Percentiles rank a stretch among this genome's conserved stretches.
phyloP scores from a whole-genome alignment of 169 alveolate species.

The Plasmodium vivax region DNA sequence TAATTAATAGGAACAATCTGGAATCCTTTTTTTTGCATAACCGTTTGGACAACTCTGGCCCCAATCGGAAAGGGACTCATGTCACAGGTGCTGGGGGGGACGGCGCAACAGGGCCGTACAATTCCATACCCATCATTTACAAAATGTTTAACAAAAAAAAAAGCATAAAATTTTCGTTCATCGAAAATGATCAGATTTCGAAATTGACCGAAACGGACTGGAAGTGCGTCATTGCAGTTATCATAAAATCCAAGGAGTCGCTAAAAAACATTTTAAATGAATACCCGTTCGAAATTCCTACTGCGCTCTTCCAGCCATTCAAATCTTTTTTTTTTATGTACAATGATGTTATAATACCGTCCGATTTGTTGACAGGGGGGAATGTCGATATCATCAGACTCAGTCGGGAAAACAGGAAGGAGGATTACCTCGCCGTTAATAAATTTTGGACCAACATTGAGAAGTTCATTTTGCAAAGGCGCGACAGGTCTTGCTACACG shows the following conservation, averaged over 20 bases:
- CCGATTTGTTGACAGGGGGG: slow-evolving; percentile 41
- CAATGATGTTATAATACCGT: slow-evolving; percentile 38
- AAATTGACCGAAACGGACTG: slow-evolving; percentile 81
- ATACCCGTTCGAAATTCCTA: slow-evolving; percentile 81
- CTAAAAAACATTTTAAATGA: slow-evolving; percentile 77
- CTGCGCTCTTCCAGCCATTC: slow-evolving; percentile 80
- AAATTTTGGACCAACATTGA: slow-evolving; percentile 57
- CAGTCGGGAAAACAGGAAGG: slow-evolving; percentile 51
- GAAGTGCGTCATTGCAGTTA: slow-evolving; percentile 84
- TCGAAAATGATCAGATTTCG: slow-evolving; percentile 80
- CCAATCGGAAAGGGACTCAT: not conserved
- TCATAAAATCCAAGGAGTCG: slow-evolving; percentile 80
- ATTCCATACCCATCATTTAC: slow-evolving; percentile 81
- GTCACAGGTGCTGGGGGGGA: not conserved
- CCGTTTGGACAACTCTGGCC: slow-evolving; percentile 47
- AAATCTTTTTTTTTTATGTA: slow-evolving; percentile 75
- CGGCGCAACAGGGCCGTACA: slow-evolving; percentile 35
- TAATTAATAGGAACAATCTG: slow-evolving; percentile 41
- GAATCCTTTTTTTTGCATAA: slow-evolving; percentile 33
- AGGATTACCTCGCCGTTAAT: slow-evolving; percentile 41
- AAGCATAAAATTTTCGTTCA: slow-evolving; percentile 79
- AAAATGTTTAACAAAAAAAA: slow-evolving; percentile 75
- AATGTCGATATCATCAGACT: slow-evolving; percentile 39
- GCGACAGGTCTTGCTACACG: slow-evolving; percentile 35
- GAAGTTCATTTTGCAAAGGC: slow-evolving; percentile 47